Conservation (phyloP, 177 flowering plant genomes). For the Telopea speciosissima region DNA sequence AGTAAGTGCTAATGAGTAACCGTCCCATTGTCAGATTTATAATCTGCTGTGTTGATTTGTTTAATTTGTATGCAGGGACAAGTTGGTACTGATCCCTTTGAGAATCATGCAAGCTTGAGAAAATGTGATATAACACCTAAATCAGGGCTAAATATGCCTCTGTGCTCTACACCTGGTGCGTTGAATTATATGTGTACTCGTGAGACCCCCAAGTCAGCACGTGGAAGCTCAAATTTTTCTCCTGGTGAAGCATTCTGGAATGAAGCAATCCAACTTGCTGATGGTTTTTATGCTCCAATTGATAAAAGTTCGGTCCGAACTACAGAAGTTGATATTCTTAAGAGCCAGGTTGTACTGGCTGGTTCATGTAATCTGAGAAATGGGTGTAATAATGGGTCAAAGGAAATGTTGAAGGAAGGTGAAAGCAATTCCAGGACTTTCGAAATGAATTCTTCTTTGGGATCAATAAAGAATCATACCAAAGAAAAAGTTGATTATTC, state of each 20-base stretch:
- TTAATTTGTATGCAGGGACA: conserved; percentile 27
- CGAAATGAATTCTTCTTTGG: conserved; percentile 22
- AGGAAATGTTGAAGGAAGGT: conserved; percentile 19
- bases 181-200: conserved; percentile 17
- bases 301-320: conserved; percentile 20
- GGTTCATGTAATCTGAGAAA: conserved; percentile 14
- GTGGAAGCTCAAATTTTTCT: conserved; percentile 70
- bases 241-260: conserved; percentile 97
- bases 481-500: conserved; percentile 12
- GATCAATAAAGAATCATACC: conserved; percentile 16
- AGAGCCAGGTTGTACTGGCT: conserved; percentile 14
- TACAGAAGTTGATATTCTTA: conserved; percentile 17
- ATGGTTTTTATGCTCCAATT: conserved; percentile 47
- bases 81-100: conserved; percentile 10
- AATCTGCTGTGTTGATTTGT: neutral
- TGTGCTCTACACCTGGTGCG: conserved; percentile 43
- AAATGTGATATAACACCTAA: conserved; percentile 39
- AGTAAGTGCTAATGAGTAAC: conserved; percentile 15
- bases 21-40: neutral
- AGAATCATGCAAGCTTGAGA: conserved; percentile 38
- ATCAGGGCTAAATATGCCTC: conserved; percentile 14
- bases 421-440: conserved; percentile 9
- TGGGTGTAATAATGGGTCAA: conserved; percentile 11
- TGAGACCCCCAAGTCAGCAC: conserved; percentile 56
- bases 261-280: conserved; percentile 86